Base-by-base conservation (phyloP, 805 yeast species). In the Myxozyma geophila region DNA sequence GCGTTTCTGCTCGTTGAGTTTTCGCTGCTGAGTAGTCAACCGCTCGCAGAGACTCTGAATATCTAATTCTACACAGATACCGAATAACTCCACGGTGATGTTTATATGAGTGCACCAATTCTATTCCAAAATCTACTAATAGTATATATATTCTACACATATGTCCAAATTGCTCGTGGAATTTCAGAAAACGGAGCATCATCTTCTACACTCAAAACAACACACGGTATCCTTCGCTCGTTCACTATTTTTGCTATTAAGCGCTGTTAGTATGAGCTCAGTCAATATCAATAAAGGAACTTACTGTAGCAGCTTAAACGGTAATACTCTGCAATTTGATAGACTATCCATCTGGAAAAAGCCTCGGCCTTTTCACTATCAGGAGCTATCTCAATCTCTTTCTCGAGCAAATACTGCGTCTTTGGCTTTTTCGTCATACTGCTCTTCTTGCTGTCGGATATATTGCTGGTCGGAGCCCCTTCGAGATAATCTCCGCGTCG, bases 251-350 rank as follows among this genome's bases (percentile, higher is more conserved):
- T 63, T 12, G 67, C 66, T 52, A 15, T n/a, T 52, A n/a, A 9
- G 33, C 7, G 15, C 8, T 12, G n/a, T 13, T 7, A 7, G 41
- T 36, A 36, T 53, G 43, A 21, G 23, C 51, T n/a, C 19, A 2
- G n/a, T 2, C 10, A 3, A 46, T 10, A 39, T 39, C 41, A 48
- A 36, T 21, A 13, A n/a, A 17, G 23, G n/a, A 17, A 62, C 68
- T 39, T 41, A 65, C 68, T 57, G 59, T 66, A 66, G 48, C 69
- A 66, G 10, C 41, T 33, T 9, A 63, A 33, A 2, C 55, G 52
- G 28, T 66, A 66, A 33, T 66, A 63, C 37, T 54, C 65, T 15
- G 69, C 69, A 41, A 66, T 56, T 55, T 66, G 68, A 21, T 63
- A 64, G 12, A 64, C 67, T n/a, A 59, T 49, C 69, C 69, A 66